Evolutionary conservation across 1,284 basidiomycete genomes (phyloP), one percentile per base, ranked within the genome.

Genomic region (Naganishia sp.): DNA sequence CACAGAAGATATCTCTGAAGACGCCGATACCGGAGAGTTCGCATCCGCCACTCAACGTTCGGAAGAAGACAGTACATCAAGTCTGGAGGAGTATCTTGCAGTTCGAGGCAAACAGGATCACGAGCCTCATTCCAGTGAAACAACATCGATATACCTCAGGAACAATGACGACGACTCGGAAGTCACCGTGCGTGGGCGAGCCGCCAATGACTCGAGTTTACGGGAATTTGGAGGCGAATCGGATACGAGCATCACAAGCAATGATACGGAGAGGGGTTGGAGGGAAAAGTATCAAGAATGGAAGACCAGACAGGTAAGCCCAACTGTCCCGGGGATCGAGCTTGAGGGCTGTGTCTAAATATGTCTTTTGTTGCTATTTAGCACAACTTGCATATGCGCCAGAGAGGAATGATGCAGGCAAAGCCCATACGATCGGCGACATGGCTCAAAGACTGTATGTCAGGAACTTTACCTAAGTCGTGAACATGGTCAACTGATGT

Each of bases 391-490:
- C 65, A 66, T 54, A n/a, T 58, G 6, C 41, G 58, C 7, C 57
- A 66, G 13, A 57, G 65, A 9, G 65, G 65, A n/a, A 23, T 61
- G 17, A 58, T 58, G 50, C 65, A 66, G 35, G 31, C 51, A 23
- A 66, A 62, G 42, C 56, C 65, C 21, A 42, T 45, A 10, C 57
- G 65, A 41, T 51, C 57, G 6, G 65, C 41, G 15, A 42, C 57
- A 10, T 66, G 65, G 65, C 18, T 66, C 5, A 61, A 61, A 35
- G 57, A 61, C 28, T 61, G 65, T 66, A 51, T 18, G 65, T 66
- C 35, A 21, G 4, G n/a, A 18, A 11, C 17, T 11, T 11, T 18
- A 2, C 28, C 3, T 5, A 11, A n/a, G n/a, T 1, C n/a, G 18
- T 5, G 50, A 9, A 52, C 31, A 3, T 28, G 43, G 41, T 23